phyloP scores from a whole-genome alignment of 2,329 filamentous ascomycete genomes.

The Colletotrichum costaricense region DNA sequence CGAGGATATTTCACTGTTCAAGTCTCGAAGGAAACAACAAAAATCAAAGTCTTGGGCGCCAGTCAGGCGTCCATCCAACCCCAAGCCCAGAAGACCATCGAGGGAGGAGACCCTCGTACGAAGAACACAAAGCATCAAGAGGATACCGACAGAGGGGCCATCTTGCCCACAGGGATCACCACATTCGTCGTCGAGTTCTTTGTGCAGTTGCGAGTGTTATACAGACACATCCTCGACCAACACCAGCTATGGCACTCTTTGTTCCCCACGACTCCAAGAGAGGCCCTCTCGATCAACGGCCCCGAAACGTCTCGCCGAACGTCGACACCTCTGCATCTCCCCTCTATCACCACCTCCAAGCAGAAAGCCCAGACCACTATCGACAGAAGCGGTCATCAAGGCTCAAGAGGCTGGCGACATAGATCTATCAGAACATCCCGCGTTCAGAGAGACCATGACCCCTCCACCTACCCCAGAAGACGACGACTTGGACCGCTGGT shows the following conservation, averaged over 20 bases:
- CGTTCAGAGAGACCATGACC: conserved; percentile 12
- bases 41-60: conserved; percentile 23
- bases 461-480: conserved; percentile 15
- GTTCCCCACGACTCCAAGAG: conserved; percentile 40
- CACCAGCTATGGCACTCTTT: conserved; percentile 46
- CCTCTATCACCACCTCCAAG: conserved; percentile 14
- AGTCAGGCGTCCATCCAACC: not conserved
- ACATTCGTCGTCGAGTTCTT: conserved; percentile 57
- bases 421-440: conserved; percentile 15
- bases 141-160: conserved; percentile 50
- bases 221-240: conserved; percentile 39
- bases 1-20: conserved; percentile 35
- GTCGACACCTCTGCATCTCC: conserved; percentile 30
- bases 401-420: conserved; percentile 15
- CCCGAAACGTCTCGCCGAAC: conserved; percentile 36
- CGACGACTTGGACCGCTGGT: conserved; percentile 39
- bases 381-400: conserved; percentile 16
- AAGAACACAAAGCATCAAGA: conserved; percentile 52
- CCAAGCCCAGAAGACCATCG: conserved; percentile 6
- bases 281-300: conserved; percentile 14
- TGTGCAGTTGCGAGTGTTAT: conserved; percentile 56
- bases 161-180: conserved; percentile 50
- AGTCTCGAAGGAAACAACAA: conserved; percentile 26
- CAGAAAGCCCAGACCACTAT: not conserved
- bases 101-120: conserved; percentile 48